Conservation (phyloP, 2,329 filamentous ascomycete genomes). For the Claviceps purpurea region DNA sequence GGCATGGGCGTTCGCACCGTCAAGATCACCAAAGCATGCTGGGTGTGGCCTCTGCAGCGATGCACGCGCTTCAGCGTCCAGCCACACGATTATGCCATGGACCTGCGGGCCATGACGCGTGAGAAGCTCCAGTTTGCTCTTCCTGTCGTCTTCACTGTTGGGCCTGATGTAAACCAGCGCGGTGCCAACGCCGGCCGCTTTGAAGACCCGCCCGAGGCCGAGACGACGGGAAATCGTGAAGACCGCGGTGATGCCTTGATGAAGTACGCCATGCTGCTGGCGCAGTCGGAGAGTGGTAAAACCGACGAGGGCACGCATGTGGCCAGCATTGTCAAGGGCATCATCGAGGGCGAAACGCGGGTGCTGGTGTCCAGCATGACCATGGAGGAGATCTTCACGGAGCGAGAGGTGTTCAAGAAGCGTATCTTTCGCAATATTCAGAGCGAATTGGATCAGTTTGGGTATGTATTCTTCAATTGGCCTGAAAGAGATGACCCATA, state of each 20-base stretch:
- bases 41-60: constrained; percentile 59
- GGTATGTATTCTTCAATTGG: neutral
- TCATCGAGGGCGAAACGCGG: constrained; percentile 79
- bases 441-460: constrained; percentile 63
- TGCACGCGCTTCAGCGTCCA: constrained; percentile 50
- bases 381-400: constrained; percentile 83
- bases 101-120: constrained; percentile 75
- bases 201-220: constrained; percentile 3
- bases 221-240: constrained; percentile 23
- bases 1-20: constrained; percentile 64
- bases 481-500: too few relatives aligned
- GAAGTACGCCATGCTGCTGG: constrained; percentile 73
- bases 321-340: constrained; percentile 75
- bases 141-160: constrained; percentile 76
- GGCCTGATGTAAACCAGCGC: constrained; percentile 56
- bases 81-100: constrained; percentile 72
- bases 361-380: constrained; percentile 77
- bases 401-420: constrained; percentile 63
- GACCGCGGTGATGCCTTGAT: constrained; percentile 50
- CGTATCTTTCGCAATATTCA: constrained; percentile 66
- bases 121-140: constrained; percentile 77
- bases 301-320: constrained; percentile 43
- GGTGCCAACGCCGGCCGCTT: constrained; percentile 26
- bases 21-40: constrained; percentile 64
- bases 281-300: constrained; percentile 43